Percentiles rank a stretch among this genome's conserved stretches.
phyloP scores from a whole-genome alignment of 1,284 basidiomycete species.

The Trichosporon sp. region DNA sequence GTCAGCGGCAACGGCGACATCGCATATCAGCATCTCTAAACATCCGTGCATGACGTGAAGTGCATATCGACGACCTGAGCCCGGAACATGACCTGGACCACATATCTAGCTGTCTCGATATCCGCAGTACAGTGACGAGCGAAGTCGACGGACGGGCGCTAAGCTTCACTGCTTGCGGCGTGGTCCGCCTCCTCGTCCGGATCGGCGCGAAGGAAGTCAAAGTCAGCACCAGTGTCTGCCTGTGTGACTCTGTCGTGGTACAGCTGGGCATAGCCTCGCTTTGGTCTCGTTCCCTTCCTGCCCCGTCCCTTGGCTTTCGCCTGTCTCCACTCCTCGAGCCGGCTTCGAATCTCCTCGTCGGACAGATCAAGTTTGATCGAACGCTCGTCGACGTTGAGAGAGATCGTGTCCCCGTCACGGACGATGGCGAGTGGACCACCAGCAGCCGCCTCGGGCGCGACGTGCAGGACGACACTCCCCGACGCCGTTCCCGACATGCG shows the following conservation, averaged over 20 bases:
- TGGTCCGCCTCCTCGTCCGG: neutral
- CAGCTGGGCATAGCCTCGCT: slow-evolving; percentile 47
- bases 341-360: slow-evolving; percentile 37
- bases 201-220: slow-evolving; percentile 44
- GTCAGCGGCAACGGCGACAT: no score
- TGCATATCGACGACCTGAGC: no score
- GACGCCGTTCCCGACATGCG: slow-evolving; percentile 54
- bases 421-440: slow-evolving; percentile 54
- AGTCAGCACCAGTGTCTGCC: slow-evolving; percentile 50
- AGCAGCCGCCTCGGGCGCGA: slow-evolving; percentile 52
- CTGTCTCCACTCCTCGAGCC: slow-evolving; percentile 37
- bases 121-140: no score
- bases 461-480: slow-evolving; percentile 52
- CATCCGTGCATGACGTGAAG: no score
- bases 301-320: neutral
- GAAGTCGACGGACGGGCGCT: neutral
- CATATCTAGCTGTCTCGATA: no score
- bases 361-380: slow-evolving; percentile 35
- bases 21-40: no score
- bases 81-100: no score
- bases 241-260: slow-evolving; percentile 47
- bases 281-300: slow-evolving; percentile 20
- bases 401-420: slow-evolving; percentile 48
- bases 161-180: neutral
- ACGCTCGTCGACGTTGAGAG: slow-evolving; percentile 46